Conservation (phyloP, 352 stramenopile species). For the Pseudoperonospora humuli region DNA sequence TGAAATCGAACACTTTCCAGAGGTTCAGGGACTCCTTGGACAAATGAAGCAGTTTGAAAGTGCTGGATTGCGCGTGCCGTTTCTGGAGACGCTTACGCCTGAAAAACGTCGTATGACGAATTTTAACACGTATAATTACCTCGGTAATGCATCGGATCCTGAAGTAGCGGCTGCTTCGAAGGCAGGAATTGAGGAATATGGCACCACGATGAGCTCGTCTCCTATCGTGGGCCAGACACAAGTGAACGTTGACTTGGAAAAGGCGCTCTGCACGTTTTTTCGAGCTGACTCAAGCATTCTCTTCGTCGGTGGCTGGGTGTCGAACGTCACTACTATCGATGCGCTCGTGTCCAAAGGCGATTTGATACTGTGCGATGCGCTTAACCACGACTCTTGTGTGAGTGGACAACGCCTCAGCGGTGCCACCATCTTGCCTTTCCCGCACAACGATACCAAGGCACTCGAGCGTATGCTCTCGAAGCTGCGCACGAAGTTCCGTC, state of each 20-base stretch:
- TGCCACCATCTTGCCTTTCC: slow-evolving; percentile 71
- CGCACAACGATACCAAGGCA: slow-evolving; percentile 65
- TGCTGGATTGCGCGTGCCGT: slow-evolving; percentile 61
- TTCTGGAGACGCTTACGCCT: slow-evolving; percentile 56
- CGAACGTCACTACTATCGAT: slow-evolving; percentile 75
- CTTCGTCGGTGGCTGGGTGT: slow-evolving; percentile 68
- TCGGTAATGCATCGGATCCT: slow-evolving; percentile 58
- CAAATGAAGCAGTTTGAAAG: slow-evolving; percentile 73
- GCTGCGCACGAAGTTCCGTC: slow-evolving; percentile 65
- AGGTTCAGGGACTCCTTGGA: slow-evolving; percentile 48
- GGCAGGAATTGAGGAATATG: slow-evolving; percentile 58
- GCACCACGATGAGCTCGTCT: slow-evolving; percentile 75
- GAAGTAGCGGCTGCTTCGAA: slow-evolving; percentile 46
- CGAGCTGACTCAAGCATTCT: slow-evolving; percentile 43
- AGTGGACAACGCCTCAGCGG: slow-evolving; percentile 65
- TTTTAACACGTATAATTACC: slow-evolving; percentile 86
- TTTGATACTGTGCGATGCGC: slow-evolving; percentile 67
- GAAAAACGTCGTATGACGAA: slow-evolving; percentile 72
- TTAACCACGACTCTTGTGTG: slow-evolving; percentile 80
- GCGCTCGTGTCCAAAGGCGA: slow-evolving; percentile 62
- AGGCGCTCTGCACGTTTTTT: slow-evolving; percentile 58
- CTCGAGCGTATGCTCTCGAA: slow-evolving; percentile 66
- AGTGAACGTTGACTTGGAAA: slow-evolving; percentile 64
- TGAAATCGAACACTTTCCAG: slow-evolving; percentile 55
- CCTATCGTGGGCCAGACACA: slow-evolving; percentile 71